Base-by-base conservation (phyloP, 768 basidiomycete genomes). In the Artomyces pyxidatus region DNA sequence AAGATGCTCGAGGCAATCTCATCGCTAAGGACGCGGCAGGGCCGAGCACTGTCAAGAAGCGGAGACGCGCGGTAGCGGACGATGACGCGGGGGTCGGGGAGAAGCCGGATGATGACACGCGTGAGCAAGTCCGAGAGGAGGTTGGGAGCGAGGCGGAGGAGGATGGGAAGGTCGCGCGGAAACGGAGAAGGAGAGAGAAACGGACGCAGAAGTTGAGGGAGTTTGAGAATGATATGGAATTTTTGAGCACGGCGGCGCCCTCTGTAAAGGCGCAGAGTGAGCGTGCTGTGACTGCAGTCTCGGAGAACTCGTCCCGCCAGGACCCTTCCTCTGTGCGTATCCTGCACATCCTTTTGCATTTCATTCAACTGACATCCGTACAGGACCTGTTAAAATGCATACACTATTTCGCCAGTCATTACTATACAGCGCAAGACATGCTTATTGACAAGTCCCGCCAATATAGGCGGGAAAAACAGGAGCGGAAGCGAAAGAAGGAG, bases 11-110 rank as follows among this genome's bases (percentile, higher is more conserved):
- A 41, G 80, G 77, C 11, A 81, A 82, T 51, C 84, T 81, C 79
- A 73, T 83, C 19, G 84, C 85, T 9, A 67, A 60, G 28, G 82
- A 86, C 58, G 84, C 83, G 2, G 82, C 75, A 16, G 83, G 85
- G 2, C 61, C 63, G 27, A 64, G 60, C 6, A 69, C 58, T 3
- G 68, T 77, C 58, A 68, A 65, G 56, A 65, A 58, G 57, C 69
- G 68, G 49, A 69, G 53, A 54, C 62, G 29, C 44, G 49, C 45
- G 42, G 48, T 22, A 32, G 39, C 48, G 25, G 59, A 14, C 19
- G 54, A 58, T 28, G 58, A 62, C 4, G 65, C 61, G 5, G 59
- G 45, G 3, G 64, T 62, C 25, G 59, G 47, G 17, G 60, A 65
- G 7, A 54, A 39, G 37, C 56, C 56, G 25, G 57, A 63, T 4